Conservation (phyloP, 2,329 filamentous ascomycete species). For the Coniochaeta ligniaria region DNA sequence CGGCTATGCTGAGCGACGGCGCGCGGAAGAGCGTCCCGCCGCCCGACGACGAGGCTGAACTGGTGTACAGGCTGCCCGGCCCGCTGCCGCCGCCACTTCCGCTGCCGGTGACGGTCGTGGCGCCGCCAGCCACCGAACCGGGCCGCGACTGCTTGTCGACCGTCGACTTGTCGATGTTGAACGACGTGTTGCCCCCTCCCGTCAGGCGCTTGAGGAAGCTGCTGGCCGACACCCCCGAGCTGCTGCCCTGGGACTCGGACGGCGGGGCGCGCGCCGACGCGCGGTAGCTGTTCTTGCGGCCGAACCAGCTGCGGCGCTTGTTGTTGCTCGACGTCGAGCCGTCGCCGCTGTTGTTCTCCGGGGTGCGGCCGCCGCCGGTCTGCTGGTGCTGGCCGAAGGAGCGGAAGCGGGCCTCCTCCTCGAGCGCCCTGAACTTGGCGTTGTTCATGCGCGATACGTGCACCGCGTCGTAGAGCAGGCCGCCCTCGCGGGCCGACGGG, state of each 20-base stretch:
- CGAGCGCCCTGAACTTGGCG: conserved; percentile 69
- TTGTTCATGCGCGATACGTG: conserved; percentile 89
- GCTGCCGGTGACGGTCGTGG: conserved; percentile 15
- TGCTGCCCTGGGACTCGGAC: conserved; percentile 63
- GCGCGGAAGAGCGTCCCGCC: conserved; percentile 36
- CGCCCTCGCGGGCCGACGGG: conserved; percentile 67
- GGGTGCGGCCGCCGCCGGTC: conserved; percentile 17
- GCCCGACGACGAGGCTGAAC: conserved; percentile 43
- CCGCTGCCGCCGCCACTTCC: conserved; percentile 21
- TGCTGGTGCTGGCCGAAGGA: conserved; percentile 56
- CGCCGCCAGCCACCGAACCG: conserved; percentile 34
- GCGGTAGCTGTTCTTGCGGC: conserved; percentile 58
- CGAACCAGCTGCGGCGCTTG: conserved; percentile 49
- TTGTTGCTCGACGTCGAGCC: conserved; percentile 36
- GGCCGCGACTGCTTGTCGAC: conserved; percentile 49
- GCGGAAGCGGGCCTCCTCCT: conserved; percentile 62
- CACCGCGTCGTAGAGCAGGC: conserved; percentile 75
- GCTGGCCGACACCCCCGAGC: conserved; percentile 54
- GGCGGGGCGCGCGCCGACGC: conserved; percentile 51
- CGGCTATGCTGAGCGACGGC: conserved; percentile 51
- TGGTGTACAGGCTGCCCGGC: conserved; percentile 52
- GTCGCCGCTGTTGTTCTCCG: conserved; percentile 12
- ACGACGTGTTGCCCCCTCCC: conserved; percentile 59
- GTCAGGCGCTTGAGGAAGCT: conserved; percentile 78
- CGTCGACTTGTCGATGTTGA: conserved; percentile 77